phyloP scores from a whole-genome alignment of 78 protist species.

The Diacronema lutheri region DNA sequence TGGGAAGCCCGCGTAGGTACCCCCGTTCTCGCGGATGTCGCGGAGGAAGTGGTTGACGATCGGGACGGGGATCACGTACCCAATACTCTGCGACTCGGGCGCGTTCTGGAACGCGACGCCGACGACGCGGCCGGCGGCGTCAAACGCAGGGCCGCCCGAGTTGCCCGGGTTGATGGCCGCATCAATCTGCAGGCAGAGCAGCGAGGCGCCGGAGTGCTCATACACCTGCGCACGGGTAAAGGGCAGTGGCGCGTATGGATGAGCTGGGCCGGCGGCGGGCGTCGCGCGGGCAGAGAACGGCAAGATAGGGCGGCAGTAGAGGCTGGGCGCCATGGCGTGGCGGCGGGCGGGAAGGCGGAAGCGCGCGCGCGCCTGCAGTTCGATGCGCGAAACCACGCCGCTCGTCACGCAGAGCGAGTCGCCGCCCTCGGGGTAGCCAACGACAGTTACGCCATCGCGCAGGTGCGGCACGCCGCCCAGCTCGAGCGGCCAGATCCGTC shows the following conservation, averaged over 20 bases:
- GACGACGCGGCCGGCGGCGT: slow-evolving; percentile 47
- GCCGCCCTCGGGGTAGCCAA: slow-evolving; percentile 79
- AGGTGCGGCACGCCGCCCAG: slow-evolving; percentile 24
- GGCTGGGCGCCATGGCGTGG: too few species aligned
- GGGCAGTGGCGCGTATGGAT: too few species aligned
- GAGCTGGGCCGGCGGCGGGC: too few species aligned
- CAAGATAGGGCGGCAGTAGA: too few species aligned
- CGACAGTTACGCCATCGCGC: slow-evolving; percentile 66
- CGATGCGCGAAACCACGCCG: slow-evolving; percentile 74
- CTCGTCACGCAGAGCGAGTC: slow-evolving; percentile 61
- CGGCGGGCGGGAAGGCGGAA: not conserved
- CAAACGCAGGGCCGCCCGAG: slow-evolving; percentile 76
- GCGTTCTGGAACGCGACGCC: slow-evolving; percentile 75
- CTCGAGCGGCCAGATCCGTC: not conserved
- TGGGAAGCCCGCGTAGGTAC: not conserved
- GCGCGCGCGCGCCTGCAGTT: slow-evolving; percentile 55
- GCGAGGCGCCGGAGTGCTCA: not conserved
- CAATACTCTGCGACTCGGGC: slow-evolving; percentile 49
- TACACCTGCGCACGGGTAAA: too few species aligned
- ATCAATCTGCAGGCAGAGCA: slow-evolving; percentile 71
- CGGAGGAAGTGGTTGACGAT: slow-evolving; percentile 50
- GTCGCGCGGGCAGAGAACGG: too few species aligned
- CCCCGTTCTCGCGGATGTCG: slow-evolving; percentile 1
- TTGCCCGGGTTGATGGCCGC: slow-evolving; percentile 83
- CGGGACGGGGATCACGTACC: slow-evolving; percentile 70